A percentile compares a stretch with the other conserved stretches of the same genome.
These are phyloP conservation scores for Septoria linicola DNA, from an alignment of 2,329 filamentous ascomycete species.

Conservation along the genomic window DNA sequence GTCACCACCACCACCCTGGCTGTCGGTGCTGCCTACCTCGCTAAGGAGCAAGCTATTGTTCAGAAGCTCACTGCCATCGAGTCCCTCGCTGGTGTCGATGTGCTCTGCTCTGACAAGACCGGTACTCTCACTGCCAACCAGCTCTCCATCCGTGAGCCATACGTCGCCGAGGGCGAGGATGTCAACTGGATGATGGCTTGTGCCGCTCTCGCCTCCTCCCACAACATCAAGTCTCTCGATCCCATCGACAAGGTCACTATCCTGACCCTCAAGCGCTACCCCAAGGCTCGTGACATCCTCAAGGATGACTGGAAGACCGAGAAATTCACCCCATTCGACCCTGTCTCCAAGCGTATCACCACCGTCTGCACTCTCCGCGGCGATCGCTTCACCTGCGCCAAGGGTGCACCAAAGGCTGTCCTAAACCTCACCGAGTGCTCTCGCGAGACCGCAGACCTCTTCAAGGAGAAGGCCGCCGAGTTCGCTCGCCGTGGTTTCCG, in stretches of 20 bases:
- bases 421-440: slow-evolving; percentile 67
- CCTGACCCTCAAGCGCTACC: slow-evolving; percentile 71
- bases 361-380: slow-evolving; percentile 67
- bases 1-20: slow-evolving; percentile 76
- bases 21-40: slow-evolving; percentile 74
- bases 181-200: slow-evolving; percentile 85
- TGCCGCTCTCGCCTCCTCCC: slow-evolving; percentile 71
- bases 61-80: slow-evolving; percentile 79
- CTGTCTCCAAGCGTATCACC: slow-evolving; percentile 77
- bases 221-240: slow-evolving; percentile 76
- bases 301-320: slow-evolving; percentile 72
- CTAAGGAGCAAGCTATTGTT: slow-evolving; percentile 74
- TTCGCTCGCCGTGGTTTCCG: slow-evolving; percentile 79
- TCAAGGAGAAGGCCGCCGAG: slow-evolving; percentile 70
- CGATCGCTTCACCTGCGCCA: slow-evolving; percentile 70
- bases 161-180: slow-evolving; percentile 72
- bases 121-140: slow-evolving; percentile 75
- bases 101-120: slow-evolving; percentile 80
- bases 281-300: slow-evolving; percentile 73
- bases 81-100: slow-evolving; percentile 72
- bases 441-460: slow-evolving; percentile 63
- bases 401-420: slow-evolving; percentile 75
- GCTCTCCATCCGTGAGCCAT: slow-evolving; percentile 73
- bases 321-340: slow-evolving; percentile 76
- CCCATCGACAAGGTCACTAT: slow-evolving; percentile 79